phyloP scores from a whole-genome alignment of 2,329 filamentous ascomycete species.

The Penicillium rolfsii region DNA sequence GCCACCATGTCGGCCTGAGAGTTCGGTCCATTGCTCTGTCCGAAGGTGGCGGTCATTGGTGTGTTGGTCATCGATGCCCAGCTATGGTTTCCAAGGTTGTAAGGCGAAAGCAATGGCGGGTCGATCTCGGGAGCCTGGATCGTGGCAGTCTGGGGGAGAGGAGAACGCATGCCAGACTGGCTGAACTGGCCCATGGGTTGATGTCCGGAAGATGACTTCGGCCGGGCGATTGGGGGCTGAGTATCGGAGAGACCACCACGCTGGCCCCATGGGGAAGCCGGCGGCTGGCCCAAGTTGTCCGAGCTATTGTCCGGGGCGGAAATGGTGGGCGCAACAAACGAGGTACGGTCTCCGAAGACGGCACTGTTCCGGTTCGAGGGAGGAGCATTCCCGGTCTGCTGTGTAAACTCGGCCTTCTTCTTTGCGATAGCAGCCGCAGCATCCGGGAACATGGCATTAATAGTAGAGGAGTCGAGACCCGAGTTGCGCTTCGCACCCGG shows the following conservation, averaged over 20 bases:
- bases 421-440: constrained; percentile 97
- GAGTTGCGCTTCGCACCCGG: constrained; percentile 87
- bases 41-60: constrained; percentile 89
- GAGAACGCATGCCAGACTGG: constrained; percentile 80
- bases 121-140: constrained; percentile 75
- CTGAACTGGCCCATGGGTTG: constrained; percentile 89
- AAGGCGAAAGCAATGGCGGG: constrained; percentile 81
- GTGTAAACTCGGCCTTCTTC: constrained; percentile 95
- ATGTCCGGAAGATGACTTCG: constrained; percentile 79
- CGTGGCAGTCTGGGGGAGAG: constrained; percentile 81
- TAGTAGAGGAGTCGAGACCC: constrained; percentile 87
- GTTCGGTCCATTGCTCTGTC: constrained; percentile 46
- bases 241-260: constrained; percentile 53
- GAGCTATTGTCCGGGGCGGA: constrained; percentile 66
- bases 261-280: constrained; percentile 79
- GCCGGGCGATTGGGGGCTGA: constrained; percentile 60
- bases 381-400: constrained; percentile 87
- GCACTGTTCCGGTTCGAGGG: constrained; percentile 92
- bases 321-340: constrained; percentile 74
- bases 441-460: constrained; percentile 99
- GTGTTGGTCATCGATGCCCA: constrained; percentile 99
- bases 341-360: constrained; percentile 74
- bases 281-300: constrained; percentile 64
- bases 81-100: constrained; percentile 77
- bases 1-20: constrained; percentile 96